Base-by-base conservation (phyloP, 805 yeast genomes). In the Teunomyces gatunensis region DNA sequence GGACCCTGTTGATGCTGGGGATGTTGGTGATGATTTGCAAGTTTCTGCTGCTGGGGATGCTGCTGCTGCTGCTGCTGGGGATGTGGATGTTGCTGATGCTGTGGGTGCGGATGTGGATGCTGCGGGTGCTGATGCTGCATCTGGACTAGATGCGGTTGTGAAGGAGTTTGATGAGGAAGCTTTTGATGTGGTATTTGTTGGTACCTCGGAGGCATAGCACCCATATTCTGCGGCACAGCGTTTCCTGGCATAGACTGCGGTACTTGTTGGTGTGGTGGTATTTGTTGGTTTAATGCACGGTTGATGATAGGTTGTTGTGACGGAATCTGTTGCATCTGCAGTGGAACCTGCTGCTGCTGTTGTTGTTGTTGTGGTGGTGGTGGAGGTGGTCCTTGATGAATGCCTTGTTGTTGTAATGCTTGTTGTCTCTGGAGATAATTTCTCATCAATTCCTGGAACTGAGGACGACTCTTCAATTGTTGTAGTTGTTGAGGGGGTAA, bases 401-500 rank as follows among this genome's bases (percentile, higher is more conserved):
- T 13, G 3, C 39, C 42, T 34, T 47, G 50, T 17, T 47, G 52
- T 39, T 45, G 56, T 34, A 42, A 59, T 48, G 57, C 62, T 54
- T 68, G 80, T 49, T 65, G 77, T 40, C 69, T 57, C 52, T 68
- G 76, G 52, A 68, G 60, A 59, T 71, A 71, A 51, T 61, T 64
- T 42, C 69, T 57, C 63, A 75, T 60, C 50, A 69, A 68, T 28
- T 67, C 68, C 54, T 68, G 77, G 46, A 69, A 67, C 51, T 71
- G 77, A 3, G 75, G 74, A 54, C 71, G 77, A 52, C 59, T 68
- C 49, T 67, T 67, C 48, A 71, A 57, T 47, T 69, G 75, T 52
- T 71, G 75, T 37, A 70, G 61, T 47, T 69, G 77, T 54, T 71
- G 74, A 18, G 77, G 74, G 18, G 71, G 58, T 34, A 71, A 54